phyloP scores from a whole-genome alignment of 495 filamentous ascomycete genomes.

The Oleoguttula mirabilis region DNA sequence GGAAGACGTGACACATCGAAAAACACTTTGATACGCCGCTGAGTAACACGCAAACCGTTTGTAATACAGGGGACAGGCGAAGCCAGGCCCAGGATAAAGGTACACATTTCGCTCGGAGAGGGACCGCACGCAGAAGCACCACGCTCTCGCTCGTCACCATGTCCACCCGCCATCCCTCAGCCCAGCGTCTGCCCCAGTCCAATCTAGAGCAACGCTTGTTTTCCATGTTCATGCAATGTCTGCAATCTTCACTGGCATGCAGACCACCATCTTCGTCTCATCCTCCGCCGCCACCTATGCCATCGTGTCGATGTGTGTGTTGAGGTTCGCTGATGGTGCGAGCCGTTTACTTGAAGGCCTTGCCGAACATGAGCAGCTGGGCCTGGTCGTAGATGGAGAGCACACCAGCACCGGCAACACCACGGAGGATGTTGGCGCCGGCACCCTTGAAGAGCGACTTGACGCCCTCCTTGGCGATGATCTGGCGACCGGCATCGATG shows the following conservation, averaged over 20 bases:
- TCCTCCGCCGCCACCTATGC: conserved; percentile 5
- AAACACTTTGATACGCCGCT: neutral
- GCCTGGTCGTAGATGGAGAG: conserved; percentile 99
- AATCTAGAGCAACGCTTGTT: conserved; percentile 5
- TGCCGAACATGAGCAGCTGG: conserved; percentile 97
- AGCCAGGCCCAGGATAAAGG: conserved; percentile 12
- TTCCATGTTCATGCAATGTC: conserved; percentile 1
- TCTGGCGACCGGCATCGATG: conserved; percentile 87
- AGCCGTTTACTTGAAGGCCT: conserved; percentile 93
- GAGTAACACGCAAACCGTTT: conserved; percentile 7
- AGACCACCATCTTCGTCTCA: conserved; percentile 18
- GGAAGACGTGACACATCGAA: conserved; percentile 26
- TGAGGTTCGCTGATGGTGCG: conserved; percentile 36
- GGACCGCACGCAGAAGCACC: neutral
- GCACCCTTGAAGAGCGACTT: conserved; percentile 99
- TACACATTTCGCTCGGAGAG: conserved; percentile 7
- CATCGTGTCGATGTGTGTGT: conserved; percentile 13
- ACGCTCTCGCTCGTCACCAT: conserved; percentile 6
- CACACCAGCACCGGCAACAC: conserved; percentile 99
- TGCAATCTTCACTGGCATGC: conserved; percentile 21
- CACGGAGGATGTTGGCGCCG: conserved; percentile 99
- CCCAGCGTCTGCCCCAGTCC: conserved; percentile 2
- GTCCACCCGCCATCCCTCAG: neutral
- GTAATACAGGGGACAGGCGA: conserved; percentile 20
- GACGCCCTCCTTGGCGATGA: conserved; percentile 91